Conservation (phyloP, 2,329 filamentous ascomycete species). For the Phialophora tarda region DNA sequence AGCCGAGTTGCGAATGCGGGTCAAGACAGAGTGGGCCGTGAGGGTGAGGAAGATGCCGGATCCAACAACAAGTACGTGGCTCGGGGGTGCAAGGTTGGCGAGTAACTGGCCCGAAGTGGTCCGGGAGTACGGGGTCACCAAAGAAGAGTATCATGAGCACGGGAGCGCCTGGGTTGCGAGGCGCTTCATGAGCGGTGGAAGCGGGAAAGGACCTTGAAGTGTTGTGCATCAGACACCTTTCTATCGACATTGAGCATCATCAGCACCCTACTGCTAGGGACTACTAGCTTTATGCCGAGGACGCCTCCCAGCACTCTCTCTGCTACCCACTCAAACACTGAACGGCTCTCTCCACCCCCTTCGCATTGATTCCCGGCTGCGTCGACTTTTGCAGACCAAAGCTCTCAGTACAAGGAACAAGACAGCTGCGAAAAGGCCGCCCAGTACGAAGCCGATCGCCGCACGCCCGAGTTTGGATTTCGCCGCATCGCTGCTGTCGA, state of each 20-base stretch:
- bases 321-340: background rate
- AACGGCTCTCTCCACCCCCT: constrained; percentile 3
- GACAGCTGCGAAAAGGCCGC: background rate
- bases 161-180: constrained; percentile 76
- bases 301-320: background rate
- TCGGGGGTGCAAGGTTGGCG: constrained; percentile 79
- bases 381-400: background rate
- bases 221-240: background rate
- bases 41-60: constrained; percentile 72
- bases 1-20: constrained; percentile 71
- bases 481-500: background rate
- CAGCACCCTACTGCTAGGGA: background rate
- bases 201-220: constrained; percentile 7
- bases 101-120: constrained; percentile 66
- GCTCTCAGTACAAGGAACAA: background rate
- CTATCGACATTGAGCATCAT: background rate
- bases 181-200: constrained; percentile 59
- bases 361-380: background rate
- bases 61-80: constrained; percentile 82
- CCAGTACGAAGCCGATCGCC: background rate
- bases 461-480: background rate
- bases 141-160: constrained; percentile 87
- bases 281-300: background rate
- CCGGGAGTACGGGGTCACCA: constrained; percentile 74
- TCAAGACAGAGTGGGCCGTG: constrained; percentile 78